Evolutionary conservation across 148 eudicot species (phyloP), one percentile per base, ranked within the genome.

Genomic region (Cornus suecica): DNA sequence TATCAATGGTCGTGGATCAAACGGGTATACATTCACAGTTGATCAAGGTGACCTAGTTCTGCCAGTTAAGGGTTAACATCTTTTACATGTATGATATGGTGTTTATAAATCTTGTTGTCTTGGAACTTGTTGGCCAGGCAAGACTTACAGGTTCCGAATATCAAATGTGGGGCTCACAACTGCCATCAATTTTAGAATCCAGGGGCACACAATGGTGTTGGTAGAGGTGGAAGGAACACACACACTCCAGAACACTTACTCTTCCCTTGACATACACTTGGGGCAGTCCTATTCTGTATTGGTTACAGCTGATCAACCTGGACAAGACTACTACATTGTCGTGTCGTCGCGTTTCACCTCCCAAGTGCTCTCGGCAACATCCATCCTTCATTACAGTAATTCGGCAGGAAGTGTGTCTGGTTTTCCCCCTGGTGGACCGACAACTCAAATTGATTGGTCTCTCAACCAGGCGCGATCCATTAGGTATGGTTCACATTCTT

Each of bases 181-280:
- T 26, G 74, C 91, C 10, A 78, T 90, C 65, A 90, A 90, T 61
- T 86, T 90, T 34, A 88, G 94, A 79, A 84, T 90, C 65, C 87
- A 90, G 68, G 91, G 91, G 22, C 94, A 90, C 74, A 73, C 76
- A 29, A 82, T 90, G 82, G 25, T 81, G 27, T 79, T 90, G 51
- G 90, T 86, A 16, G 94, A 90, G 83, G 86, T 84, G 24, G 94
- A 90, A 85, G 94, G 94, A 51, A 82, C 65, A n/a, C 94, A 90
- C 80, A 83, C 94, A 0, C 77, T 88, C 8, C 94, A 90, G 76
- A 88, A 81, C 65, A 80, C 76, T 7, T 88, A 88, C 24, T 58
- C 83, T 14, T 84, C 91, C 70, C 84, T 90, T 13, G 91, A 90
- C 71, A 74, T 90, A 58, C 94, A 90, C 83, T 74, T 90, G 75